These are phyloP conservation scores for Parietaria judaica DNA, from an alignment of 306 rosid species.

Conservation along the genomic window DNA sequence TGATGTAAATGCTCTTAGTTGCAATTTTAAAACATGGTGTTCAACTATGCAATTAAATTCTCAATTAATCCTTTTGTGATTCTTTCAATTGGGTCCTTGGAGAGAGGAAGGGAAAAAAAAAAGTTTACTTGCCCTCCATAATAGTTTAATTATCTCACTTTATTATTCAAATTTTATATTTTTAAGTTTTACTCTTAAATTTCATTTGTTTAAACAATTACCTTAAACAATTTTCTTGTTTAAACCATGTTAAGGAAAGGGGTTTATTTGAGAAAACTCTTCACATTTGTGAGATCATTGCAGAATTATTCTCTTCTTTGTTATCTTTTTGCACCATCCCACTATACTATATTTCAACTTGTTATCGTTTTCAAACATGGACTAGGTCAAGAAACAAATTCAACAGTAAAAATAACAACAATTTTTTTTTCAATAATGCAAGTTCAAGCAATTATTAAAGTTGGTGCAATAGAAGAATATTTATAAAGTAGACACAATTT, in stretches of 20 bases:
- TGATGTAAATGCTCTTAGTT: background rate
- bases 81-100: too few relatives aligned
- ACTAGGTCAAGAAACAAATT: background rate
- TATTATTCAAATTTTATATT: too few relatives aligned
- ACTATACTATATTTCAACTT: background rate
- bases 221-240: too few relatives aligned
- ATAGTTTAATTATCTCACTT: too few relatives aligned
- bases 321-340: background rate
- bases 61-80: too few relatives aligned
- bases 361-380: background rate
- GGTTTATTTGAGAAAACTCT: background rate
- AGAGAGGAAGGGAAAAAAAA: too few relatives aligned
- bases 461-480: background rate
- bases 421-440: too few relatives aligned
- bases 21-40: too few relatives aligned
- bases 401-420: background rate
- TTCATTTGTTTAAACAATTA: too few relatives aligned
- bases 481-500: background rate
- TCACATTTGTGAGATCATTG: slow-evolving; percentile 4
- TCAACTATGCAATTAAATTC: too few relatives aligned
- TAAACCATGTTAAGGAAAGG: background rate
- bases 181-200: too few relatives aligned
- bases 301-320: background rate
- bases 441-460: background rate
- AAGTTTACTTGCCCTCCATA: too few relatives aligned